These are phyloP conservation scores for Acacia concinna DNA, from an alignment of 331 rosid species.

Conservation along the genomic window DNA sequence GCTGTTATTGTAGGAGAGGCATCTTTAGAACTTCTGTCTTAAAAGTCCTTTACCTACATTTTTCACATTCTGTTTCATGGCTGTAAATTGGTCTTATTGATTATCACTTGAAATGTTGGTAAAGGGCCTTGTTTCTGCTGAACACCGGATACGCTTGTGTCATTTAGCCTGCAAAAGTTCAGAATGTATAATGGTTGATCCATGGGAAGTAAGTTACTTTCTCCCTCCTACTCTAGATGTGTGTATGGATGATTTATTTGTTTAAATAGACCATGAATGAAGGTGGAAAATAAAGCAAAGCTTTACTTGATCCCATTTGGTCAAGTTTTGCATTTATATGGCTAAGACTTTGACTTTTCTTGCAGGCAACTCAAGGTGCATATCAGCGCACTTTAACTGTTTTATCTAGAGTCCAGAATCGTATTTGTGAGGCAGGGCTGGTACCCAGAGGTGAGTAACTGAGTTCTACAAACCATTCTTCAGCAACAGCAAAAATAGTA, in stretches of 20 bases:
- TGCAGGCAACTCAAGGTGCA: constrained; percentile 75
- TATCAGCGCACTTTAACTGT: constrained; percentile 72
- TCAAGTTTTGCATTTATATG: constrained; percentile 27
- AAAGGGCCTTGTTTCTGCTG: constrained; percentile 75
- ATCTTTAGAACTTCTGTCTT: constrained; percentile 16
- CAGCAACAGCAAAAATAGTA: constrained; percentile 9
- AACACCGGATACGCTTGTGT: constrained; percentile 65
- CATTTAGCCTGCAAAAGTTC: constrained; percentile 75
- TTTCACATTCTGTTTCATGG: constrained; percentile 6
- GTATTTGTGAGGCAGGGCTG: constrained; percentile 46
- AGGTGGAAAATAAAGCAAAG: neutral
- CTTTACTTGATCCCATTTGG: neutral
- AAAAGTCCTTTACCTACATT: neutral
- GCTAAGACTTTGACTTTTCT: constrained; percentile 23
- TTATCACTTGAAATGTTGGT: constrained; percentile 22
- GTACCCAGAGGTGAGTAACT: constrained; percentile 56
- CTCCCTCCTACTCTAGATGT: neutral
- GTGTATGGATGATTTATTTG: neutral
- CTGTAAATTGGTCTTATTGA: constrained; percentile 22
- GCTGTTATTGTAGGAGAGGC: neutral
- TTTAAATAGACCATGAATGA: neutral
- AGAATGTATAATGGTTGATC: constrained; percentile 86
- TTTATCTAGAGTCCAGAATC: constrained; percentile 62
- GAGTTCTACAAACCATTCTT: constrained; percentile 15
- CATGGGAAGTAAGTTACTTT: constrained; percentile 76